Conservation (phyloP, 129 eudicot genomes). For the Smallanthus sonchifolius region DNA sequence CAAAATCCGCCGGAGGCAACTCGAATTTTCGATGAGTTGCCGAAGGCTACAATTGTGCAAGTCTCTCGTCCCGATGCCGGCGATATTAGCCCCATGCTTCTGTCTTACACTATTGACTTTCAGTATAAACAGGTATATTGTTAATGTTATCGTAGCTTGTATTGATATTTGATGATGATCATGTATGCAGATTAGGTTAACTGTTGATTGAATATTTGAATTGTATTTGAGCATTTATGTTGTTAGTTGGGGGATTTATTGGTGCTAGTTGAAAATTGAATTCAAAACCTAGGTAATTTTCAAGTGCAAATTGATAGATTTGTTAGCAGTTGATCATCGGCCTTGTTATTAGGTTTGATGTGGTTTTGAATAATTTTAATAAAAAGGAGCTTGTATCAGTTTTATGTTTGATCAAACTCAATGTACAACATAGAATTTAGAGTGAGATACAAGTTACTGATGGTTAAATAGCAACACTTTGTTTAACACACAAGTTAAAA, state of each 20-base stretch:
- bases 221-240: neutral
- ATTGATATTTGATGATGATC: neutral
- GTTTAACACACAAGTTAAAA: conserved; percentile 5
- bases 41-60: conserved; percentile 61
- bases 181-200: conserved; percentile 3
- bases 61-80: conserved; percentile 95
- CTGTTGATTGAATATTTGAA: conserved; percentile 5
- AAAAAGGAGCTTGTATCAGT: neutral
- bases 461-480: conserved; percentile 10
- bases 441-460: conserved; percentile 23
- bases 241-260: conserved; percentile 6
- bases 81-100: conserved; percentile 81
- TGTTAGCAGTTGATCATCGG: neutral
- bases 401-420: conserved; percentile 5
- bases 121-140: conserved; percentile 71
- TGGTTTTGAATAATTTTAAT: neutral
- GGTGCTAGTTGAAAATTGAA: neutral
- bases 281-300: neutral
- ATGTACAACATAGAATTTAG: neutral
- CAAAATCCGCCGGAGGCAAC: conserved; percentile 49
- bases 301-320: neutral
- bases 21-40: conserved; percentile 93
- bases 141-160: neutral
- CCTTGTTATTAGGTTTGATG: conserved; percentile 11
- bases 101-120: conserved; percentile 72